phyloP scores from a whole-genome alignment of 768 basidiomycete species.

The Antrodiella citrinella region DNA sequence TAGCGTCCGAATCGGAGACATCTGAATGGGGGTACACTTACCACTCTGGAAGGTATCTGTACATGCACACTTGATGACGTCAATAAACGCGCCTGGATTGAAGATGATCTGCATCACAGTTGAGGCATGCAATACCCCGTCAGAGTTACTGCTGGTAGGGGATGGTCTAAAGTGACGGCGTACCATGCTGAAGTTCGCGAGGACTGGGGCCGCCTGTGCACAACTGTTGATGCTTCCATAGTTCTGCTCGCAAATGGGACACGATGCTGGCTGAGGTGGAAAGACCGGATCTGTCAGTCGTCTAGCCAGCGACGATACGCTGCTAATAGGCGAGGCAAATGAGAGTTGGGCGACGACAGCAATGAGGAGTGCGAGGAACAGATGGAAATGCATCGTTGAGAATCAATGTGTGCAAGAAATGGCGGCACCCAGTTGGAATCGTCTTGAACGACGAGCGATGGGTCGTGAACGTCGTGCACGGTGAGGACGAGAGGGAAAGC shows the following conservation, averaged over 20 bases:
- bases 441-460: neutral
- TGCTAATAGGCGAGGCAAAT: neutral
- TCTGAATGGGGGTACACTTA: slow-evolving; percentile 2
- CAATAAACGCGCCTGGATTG: slow-evolving; percentile 55
- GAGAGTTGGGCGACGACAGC: neutral
- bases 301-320: neutral
- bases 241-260: slow-evolving; percentile 45
- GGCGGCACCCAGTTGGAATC: no score
- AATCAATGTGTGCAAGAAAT: no score
- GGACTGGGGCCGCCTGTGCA: slow-evolving; percentile 46
- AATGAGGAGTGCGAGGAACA: neutral
- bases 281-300: slow-evolving; percentile 36
- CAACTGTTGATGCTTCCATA: slow-evolving; percentile 49
- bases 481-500: neutral
- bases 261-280: slow-evolving; percentile 47
- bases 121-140: neutral
- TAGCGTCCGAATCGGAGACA: neutral
- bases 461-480: neutral
- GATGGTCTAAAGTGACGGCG: no score
- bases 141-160: neutral
- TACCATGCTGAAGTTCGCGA: slow-evolving; percentile 50
- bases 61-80: slow-evolving; percentile 58
- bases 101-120: slow-evolving; percentile 40
- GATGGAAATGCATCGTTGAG: neutral
- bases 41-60: slow-evolving; percentile 35